phyloP scores from a whole-genome alignment of 169 alveolate genomes.

The Perkinsus marinus region DNA sequence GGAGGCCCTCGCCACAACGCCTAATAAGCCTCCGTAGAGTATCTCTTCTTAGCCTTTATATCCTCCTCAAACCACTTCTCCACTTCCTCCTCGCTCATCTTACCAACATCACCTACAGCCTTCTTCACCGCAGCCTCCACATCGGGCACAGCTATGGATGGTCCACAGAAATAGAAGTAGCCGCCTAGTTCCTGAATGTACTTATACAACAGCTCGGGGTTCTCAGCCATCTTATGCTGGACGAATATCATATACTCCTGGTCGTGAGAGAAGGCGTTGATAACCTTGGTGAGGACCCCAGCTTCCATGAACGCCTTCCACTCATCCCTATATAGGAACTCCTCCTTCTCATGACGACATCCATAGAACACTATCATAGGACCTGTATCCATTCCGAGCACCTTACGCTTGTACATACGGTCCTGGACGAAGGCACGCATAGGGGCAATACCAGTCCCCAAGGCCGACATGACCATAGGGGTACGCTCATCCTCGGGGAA shows the following conservation, averaged over 20 bases:
- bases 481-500: conserved; percentile 30
- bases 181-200: conserved; percentile 13
- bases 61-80: background rate
- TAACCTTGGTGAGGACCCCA: conserved; percentile 28
- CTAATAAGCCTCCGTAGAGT: background rate
- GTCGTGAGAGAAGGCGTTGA: conserved; percentile 43
- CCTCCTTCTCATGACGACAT: conserved; percentile 34
- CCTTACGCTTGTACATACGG: conserved; percentile 16
- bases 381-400: conserved; percentile 19
- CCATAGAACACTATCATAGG: conserved; percentile 44
- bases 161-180: conserved; percentile 31
- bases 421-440: conserved; percentile 43
- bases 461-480: conserved; percentile 44
- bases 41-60: background rate
- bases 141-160: conserved; percentile 16
- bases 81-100: background rate
- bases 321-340: conserved; percentile 36
- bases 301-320: conserved; percentile 31
- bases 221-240: conserved; percentile 33
- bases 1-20: too few species aligned
- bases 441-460: conserved; percentile 51
- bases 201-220: conserved; percentile 9
- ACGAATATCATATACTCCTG: conserved; percentile 45
- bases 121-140: background rate
- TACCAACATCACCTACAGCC: background rate